Conservation (phyloP, 2,329 filamentous ascomycete species). For the Paracorniculantispora psalliotae region DNA sequence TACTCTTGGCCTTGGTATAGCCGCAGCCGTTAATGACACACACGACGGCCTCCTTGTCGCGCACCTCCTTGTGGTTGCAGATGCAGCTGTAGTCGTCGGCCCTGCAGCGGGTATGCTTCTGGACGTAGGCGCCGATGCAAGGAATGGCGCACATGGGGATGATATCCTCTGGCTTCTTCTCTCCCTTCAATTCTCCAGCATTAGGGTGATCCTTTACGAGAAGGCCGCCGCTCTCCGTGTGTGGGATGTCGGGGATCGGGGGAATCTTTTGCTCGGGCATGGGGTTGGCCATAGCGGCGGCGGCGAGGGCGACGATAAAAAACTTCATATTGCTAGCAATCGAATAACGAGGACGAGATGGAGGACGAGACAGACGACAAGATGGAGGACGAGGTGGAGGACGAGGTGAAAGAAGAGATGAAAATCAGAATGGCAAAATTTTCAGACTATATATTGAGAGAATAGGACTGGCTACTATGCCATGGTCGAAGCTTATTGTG, state of each 20-base stretch:
- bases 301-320: background rate
- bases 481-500: too few species aligned
- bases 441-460: too few species aligned
- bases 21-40: constrained; percentile 35
- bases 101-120: constrained; percentile 25
- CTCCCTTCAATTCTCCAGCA: too few species aligned
- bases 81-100: constrained; percentile 30
- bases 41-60: constrained; percentile 28
- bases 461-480: too few species aligned
- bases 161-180: constrained; percentile 23
- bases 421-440: too few species aligned
- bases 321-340: background rate
- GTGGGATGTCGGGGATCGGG: too few species aligned
- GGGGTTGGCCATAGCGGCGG: background rate
- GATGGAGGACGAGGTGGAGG: background rate
- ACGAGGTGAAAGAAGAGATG: too few species aligned
- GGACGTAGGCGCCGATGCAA: constrained; percentile 23
- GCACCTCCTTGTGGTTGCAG: constrained; percentile 29
- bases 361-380: background rate
- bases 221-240: too few species aligned
- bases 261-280: background rate
- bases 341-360: background rate
- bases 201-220: too few species aligned
- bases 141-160: constrained; percentile 36
- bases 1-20: constrained; percentile 33